Conservation (phyloP, 495 filamentous ascomycete genomes). For the Podospora australis region DNA sequence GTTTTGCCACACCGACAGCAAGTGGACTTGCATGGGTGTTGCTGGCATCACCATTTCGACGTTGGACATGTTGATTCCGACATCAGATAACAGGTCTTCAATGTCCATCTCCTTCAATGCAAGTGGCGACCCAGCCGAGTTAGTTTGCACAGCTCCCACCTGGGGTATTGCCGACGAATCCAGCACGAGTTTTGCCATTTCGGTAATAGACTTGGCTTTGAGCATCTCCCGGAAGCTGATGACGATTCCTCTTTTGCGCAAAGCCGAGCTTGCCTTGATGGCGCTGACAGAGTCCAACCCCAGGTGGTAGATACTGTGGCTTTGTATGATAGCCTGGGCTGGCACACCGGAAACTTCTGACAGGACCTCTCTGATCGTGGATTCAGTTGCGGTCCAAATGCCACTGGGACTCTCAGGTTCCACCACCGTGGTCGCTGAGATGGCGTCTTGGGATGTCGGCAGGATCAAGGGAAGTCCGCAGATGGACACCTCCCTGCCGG, state of each 20-base stretch:
- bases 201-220: constrained; percentile 52
- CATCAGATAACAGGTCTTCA: constrained; percentile 15
- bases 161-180: neutral
- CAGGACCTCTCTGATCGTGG: constrained; percentile 54
- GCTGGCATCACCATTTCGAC: constrained; percentile 56
- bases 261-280: constrained; percentile 62
- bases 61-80: constrained; percentile 28
- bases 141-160: too few relatives aligned
- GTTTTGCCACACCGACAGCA: constrained; percentile 63
- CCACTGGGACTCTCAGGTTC: neutral
- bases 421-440: neutral
- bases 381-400: constrained; percentile 41
- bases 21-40: constrained; percentile 65
- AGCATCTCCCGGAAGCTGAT: constrained; percentile 62
- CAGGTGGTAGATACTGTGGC: constrained; percentile 72
- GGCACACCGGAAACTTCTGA: constrained; percentile 57
- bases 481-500: constrained; percentile 38
- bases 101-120: neutral
- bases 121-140: too few relatives aligned
- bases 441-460: neutral
- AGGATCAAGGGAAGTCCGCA: constrained; percentile 40
- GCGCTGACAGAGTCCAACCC: constrained; percentile 88
- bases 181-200: constrained; percentile 35
- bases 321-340: constrained; percentile 50
- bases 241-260: constrained; percentile 52